Conservation (phyloP, 768 basidiomycete genomes). For the Cystofilobasidium macerans region DNA sequence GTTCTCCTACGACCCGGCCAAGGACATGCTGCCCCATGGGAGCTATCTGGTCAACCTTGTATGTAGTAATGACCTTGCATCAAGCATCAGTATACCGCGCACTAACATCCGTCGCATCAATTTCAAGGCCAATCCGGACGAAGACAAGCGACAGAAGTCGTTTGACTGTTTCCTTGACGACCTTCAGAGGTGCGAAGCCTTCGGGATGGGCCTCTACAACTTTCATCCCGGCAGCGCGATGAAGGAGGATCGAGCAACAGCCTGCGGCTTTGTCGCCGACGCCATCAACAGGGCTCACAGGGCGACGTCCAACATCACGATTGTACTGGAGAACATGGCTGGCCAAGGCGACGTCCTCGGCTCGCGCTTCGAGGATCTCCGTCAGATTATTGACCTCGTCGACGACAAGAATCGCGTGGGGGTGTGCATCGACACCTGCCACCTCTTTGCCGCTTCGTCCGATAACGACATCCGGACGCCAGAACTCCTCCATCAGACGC, state of each 20-base stretch:
- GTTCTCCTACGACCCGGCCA: neutral
- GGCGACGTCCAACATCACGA: conserved; percentile 49
- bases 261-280: conserved; percentile 53
- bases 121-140: conserved; percentile 66
- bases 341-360: conserved; percentile 71
- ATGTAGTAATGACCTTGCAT: no score
- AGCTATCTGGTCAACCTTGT: conserved; percentile 78
- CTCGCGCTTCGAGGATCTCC: conserved; percentile 56
- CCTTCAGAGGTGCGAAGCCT: conserved; percentile 59
- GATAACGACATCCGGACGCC: conserved; percentile 53
- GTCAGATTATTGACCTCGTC: conserved; percentile 56
- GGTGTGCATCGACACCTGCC: conserved; percentile 74
- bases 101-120: no score
- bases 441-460: conserved; percentile 13
- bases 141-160: conserved; percentile 57
- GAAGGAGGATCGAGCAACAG: conserved; percentile 13
- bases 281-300: conserved; percentile 64
- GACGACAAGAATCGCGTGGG: conserved; percentile 64
- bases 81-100: no score
- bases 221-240: conserved; percentile 46
- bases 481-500: conserved; percentile 36
- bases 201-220: conserved; percentile 65
- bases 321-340: conserved; percentile 79
- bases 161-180: conserved; percentile 73
- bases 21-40: conserved; percentile 64